Evolutionary conservation across 176 grass and related monocot species (phyloP).

Genomic region (Ensete glaucum): DNA sequence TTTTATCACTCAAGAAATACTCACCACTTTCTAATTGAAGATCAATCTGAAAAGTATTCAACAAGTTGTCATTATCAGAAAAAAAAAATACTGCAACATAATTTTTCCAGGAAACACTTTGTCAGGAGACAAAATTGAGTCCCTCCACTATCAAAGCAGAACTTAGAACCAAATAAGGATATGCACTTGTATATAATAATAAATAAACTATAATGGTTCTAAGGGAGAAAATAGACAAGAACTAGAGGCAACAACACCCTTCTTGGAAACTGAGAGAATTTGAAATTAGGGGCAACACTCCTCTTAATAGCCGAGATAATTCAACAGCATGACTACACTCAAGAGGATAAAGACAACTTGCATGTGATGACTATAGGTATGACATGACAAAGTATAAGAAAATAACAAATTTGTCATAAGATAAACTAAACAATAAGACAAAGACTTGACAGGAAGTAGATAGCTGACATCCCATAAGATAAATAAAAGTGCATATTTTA

Average conservation of each 20-base stretch:
- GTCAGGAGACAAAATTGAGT: not conserved
- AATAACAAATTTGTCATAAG: not conserved
- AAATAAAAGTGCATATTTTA: too few relatives aligned
- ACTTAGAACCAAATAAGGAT: not conserved
- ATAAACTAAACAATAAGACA: not conserved
- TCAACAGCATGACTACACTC: not conserved
- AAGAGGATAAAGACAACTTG: not conserved
- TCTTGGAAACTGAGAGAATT: not conserved
- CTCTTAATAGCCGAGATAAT: not conserved
- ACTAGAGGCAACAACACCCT: not conserved
- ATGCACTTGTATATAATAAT: too few relatives aligned
- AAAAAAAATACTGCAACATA: not conserved
- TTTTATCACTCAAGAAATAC: slow-evolving; percentile 92
- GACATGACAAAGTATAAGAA: not conserved
- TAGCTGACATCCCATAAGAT: too few relatives aligned
- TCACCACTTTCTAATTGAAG: slow-evolving; percentile 72
- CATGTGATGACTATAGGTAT: not conserved
- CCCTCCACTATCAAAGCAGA: not conserved
- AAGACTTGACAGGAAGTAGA: too few relatives aligned
- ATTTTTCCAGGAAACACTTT: not conserved
- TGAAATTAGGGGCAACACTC: not conserved
- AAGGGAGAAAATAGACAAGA: not conserved
- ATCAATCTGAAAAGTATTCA: slow-evolving; percentile 55
- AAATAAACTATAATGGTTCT: not conserved
- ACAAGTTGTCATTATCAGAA: not conserved